Evolutionary conservation across 2,329 filamentous ascomycete species (phyloP).

Genomic region (Elsinoe perseae): DNA sequence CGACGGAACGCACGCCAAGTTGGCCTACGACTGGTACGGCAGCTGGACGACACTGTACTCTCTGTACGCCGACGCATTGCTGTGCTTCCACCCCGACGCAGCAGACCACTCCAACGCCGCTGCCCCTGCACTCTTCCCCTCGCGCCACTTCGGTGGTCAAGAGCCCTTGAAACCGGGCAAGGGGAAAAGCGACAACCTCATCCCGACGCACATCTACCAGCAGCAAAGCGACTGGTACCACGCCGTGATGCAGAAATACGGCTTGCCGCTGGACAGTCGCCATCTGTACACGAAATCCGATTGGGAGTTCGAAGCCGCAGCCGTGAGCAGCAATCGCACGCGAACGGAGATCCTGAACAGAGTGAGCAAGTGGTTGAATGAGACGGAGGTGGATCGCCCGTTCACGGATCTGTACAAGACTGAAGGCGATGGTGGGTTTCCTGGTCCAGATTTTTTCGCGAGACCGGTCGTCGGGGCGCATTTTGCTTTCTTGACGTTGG

Average conservation of each 20-base stretch:
- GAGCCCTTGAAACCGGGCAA: constrained; percentile 27
- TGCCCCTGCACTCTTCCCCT: constrained; percentile 18
- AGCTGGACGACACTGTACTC: constrained; percentile 84
- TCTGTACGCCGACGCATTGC: constrained; percentile 68
- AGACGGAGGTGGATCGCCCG: constrained; percentile 66
- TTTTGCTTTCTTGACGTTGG: constrained; percentile 76
- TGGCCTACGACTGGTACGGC: constrained; percentile 72
- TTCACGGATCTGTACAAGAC: constrained; percentile 79
- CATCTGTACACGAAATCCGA: constrained; percentile 84
- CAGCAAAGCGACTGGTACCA: constrained; percentile 76
- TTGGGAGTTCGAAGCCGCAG: constrained; percentile 85
- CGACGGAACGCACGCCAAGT: constrained; percentile 63
- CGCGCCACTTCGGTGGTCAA: not conserved
- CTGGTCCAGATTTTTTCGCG: constrained; percentile 68
- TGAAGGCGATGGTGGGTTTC: constrained; percentile 67
- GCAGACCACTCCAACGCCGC: constrained; percentile 34
- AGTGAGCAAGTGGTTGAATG: constrained; percentile 75
- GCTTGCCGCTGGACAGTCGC: constrained; percentile 71
- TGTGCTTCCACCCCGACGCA: constrained; percentile 62
- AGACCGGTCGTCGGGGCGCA: constrained; percentile 77
- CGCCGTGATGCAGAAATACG: constrained; percentile 70
- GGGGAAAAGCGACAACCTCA: constrained; percentile 42
- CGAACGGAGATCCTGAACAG: constrained; percentile 64
- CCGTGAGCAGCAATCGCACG: constrained; percentile 61
- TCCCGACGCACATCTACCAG: constrained; percentile 68